Conservation (phyloP, 2,329 filamentous ascomycete genomes). For the Ceratocystis cacaofunesta region DNA sequence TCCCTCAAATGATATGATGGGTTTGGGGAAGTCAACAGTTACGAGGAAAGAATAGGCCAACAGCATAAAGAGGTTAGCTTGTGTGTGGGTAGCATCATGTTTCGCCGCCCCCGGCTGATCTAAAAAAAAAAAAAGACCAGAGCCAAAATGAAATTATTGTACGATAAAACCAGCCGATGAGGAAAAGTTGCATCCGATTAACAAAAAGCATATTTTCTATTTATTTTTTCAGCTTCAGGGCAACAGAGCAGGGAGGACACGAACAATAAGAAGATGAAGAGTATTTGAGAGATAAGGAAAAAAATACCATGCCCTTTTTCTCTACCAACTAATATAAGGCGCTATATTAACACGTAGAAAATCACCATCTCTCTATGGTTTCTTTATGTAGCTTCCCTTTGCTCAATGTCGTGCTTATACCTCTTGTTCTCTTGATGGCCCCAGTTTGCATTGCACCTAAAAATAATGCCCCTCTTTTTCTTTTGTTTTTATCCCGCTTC, state of each 20-base stretch:
- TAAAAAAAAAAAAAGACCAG: not conserved
- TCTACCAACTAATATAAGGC: not conserved
- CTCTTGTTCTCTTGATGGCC: too few species aligned
- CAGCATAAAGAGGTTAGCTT: not conserved
- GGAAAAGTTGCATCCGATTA: not conserved
- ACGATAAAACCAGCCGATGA: not conserved
- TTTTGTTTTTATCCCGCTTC: not conserved
- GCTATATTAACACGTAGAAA: not conserved
- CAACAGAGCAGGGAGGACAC: not conserved
- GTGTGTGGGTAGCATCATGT: not conserved
- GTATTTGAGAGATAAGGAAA: not conserved
- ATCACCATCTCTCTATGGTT: not conserved
- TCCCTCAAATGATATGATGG: not conserved
- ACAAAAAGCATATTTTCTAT: not conserved
- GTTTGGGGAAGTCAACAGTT: not conserved
- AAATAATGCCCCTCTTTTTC: not conserved
- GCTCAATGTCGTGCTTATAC: not conserved
- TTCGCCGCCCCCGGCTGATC: not conserved
- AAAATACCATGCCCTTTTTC: not conserved
- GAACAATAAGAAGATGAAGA: not conserved
- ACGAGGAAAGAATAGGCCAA: slow-evolving; percentile 4
- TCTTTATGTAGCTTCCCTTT: not conserved
- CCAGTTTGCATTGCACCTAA: not conserved
- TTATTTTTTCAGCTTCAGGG: not conserved
- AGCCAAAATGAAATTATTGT: not conserved